Base-by-base conservation (phyloP, 768 basidiomycete species). In the Lactarius sp. region DNA sequence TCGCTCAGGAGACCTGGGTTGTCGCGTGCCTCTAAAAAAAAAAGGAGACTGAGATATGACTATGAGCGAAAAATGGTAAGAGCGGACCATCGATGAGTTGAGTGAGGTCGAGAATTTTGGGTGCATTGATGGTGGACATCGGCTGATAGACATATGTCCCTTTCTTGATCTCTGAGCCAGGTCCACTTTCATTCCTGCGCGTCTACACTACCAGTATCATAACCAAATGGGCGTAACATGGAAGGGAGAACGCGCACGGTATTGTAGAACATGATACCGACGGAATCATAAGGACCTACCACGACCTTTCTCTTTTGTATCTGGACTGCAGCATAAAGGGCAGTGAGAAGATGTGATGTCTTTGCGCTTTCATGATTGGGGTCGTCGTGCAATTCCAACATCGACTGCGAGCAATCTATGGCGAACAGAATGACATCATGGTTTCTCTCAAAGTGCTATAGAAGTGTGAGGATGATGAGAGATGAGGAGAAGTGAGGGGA, bases 341-440 rank as follows among this genome's bases (percentile, higher is more conserved):
- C 91, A 20, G 81, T 79, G 69, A 87, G 86, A 3, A 98, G 73
- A 70, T 94, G 88, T 61, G 85, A 92, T 1, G 85, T 90, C 70
- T 87, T 79, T 44, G 78, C 77, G 56, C 85, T 81, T 75, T 91
- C 83, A 62, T 86, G 81, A 59, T 78, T 76, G 12, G 83, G 82
- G 69, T 87, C 84, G 31, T 88, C 86, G 54, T 79, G 79, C 49
- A 87, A 81, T 42, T 78, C 79, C 31, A 90, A 86, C 96, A 98
- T 98, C 12, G 92, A 91, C 59, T 83, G 78, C 0, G 95, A 96
- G 66, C 92, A 93, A 74, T 99, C 95, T 62, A 99, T 92, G 73
- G 90, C 91, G 77, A 98, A 97, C n/a, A 98, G 75, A 52, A 96
- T 88, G 37, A 94, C 90, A 69, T 98, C 94, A 64, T 83, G 83